Evolutionary conservation across 768 basidiomycete genomes (phyloP).

Genomic region (Hypholoma sublateritium): DNA sequence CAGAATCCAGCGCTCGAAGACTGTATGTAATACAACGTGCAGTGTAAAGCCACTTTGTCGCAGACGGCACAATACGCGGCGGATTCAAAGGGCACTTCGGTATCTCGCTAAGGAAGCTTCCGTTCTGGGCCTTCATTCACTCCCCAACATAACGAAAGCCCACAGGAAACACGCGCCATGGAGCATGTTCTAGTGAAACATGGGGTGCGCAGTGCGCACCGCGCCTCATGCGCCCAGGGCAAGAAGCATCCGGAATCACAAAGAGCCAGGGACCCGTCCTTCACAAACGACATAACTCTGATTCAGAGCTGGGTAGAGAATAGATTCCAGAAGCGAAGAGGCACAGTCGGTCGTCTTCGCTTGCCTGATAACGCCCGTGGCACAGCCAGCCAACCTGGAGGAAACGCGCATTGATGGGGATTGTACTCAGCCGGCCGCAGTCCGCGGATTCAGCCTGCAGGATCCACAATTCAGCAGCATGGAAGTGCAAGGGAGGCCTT

Average conservation of each 20-base stretch:
- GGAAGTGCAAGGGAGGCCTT: too few species aligned
- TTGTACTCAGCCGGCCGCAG: not conserved
- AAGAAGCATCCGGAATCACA: conserved; percentile 6
- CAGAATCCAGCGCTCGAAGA: not conserved
- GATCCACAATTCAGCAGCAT: not conserved
- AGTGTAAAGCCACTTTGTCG: too few species aligned
- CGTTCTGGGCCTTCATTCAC: not conserved
- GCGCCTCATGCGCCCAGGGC: conserved; percentile 12
- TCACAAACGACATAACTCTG: conserved; percentile 12
- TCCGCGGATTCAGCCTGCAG: not conserved
- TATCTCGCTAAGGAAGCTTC: not conserved
- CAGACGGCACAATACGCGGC: too few species aligned
- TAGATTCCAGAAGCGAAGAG: conserved; percentile 9
- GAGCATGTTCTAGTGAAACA: conserved; percentile 1
- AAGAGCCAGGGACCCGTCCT: conserved; percentile 9
- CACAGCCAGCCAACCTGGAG: not conserved
- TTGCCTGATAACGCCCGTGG: not conserved
- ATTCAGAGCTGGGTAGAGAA: conserved; percentile 1
- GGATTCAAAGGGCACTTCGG: too few species aligned
- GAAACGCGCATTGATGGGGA: not conserved
- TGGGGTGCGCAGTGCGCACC: not conserved
- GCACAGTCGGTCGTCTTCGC: not conserved
- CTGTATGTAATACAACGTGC: too few species aligned
- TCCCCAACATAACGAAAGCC: not conserved
- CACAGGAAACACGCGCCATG: not conserved